Evolutionary conservation across 257 asterid genomes (phyloP), one percentile per base, ranked within the genome.

Genomic region (Cordia subcordata): DNA sequence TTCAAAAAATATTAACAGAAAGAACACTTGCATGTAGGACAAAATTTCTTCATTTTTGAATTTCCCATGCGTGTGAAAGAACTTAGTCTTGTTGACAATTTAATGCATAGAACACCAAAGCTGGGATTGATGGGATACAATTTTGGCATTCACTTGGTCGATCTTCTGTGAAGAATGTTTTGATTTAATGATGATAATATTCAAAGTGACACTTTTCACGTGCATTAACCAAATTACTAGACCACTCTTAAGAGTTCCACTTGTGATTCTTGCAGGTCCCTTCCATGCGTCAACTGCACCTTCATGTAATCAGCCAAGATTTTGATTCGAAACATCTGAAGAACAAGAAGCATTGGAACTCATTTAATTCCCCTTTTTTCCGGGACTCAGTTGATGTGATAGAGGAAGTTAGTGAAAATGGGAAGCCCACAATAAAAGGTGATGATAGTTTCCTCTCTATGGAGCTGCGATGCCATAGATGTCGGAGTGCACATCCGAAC

Each of bases 311-410:
- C 42, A 88, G 97, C 88, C 96, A 86, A 61, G 96, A 92, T 67
- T 92, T 88, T 33, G 77, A 88, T 75, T 92, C 99, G 6, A 65
- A 47, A 19, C 82, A 79, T 79, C 76, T 92, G 63, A 92, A 86
- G 86, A 78, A 86, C 64, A 88, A 85, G 82, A 83, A 83, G 80
- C 99, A 92, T 33, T 92, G 99, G 99, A 86, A 88, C 74, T 86
- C 97, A 14, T 92, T 92, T 72, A 89, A 60, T 55, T 71, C 95
- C 15, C 82, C 84, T 1, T 88, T 88, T 73, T 92, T 92, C 83
- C 75, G 81, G 57, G 96, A 92, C 65, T 86, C 95, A 0, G 78
- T 81, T 1, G 95, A 86, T 50, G 97, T 86, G 65, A 76, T 92
- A 21, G 75, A 86, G 75, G 89, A 85, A 74, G 77, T 86, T 12